Base-by-base conservation (phyloP, 306 rosid species). In the Rosa chinensis region DNA sequence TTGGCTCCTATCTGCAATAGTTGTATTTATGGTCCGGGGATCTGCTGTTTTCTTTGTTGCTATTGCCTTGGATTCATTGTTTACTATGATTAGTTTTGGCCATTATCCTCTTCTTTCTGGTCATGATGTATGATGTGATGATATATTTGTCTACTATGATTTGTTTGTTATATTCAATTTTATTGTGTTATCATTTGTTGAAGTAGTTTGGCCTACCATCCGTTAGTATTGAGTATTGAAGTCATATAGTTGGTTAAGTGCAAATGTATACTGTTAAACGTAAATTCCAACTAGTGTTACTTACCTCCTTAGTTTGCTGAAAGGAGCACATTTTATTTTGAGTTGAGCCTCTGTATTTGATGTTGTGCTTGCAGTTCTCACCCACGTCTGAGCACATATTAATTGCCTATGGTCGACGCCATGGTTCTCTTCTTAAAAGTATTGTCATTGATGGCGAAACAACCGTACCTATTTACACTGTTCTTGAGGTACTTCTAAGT, bases 371-470 rank as follows among this genome's bases (percentile, higher is more conserved):
- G 78, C 76, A 87, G 90, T 87, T 87, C 83, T 89, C 92, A 50
- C 92, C 92, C 47, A 89, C 92, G 11, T 85, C 90, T 23, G 90
- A 89, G 77, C 92, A 87, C 76, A 68, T 87, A 66, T 68, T 89
- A 77, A 87, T 89, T 77, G 92, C 92, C 55, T 89, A 89, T 18
- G 89, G 92, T 39, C 87, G 92, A 7, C 87, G 92, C 18, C 90
- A 89, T 77, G 80, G 84, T 71, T 89, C 90, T 64, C 92, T 89
- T 74, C 89, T 89, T 55, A 95, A 91, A 83, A 91, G 94, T 82
- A 86, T 95, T 78, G 93, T 93, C 71, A 87, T 93, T 75, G 99
- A 95, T 85, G 98, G 97, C 49, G 96, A 95, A 83, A 90, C 94
- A 81, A 95, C 99, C 3, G 75, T 91, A 64, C 97, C 99, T 55